phyloP scores from a whole-genome alignment of 495 filamentous ascomycete species.

The Neurospora tetraspora region DNA sequence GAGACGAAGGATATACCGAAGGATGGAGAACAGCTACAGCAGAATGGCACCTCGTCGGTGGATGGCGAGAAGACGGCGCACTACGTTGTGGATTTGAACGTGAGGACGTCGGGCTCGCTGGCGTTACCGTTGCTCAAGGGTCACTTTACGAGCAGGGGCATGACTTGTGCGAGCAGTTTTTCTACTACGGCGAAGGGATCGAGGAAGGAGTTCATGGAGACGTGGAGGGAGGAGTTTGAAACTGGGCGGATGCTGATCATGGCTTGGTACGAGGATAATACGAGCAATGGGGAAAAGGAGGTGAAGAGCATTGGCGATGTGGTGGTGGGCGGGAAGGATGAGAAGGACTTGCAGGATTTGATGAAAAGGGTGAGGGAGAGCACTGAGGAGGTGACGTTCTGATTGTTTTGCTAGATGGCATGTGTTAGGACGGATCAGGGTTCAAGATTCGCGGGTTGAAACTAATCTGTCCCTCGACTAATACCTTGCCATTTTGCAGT shows the following conservation, averaged over 20 bases:
- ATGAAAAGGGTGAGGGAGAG: constrained; percentile 12
- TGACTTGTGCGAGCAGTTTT: constrained; percentile 19
- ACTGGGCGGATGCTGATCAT: constrained; percentile 14
- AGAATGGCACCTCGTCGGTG: not conserved
- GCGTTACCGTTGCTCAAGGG: constrained; percentile 15
- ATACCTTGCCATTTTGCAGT: not conserved
- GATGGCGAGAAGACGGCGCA: constrained; percentile 4
- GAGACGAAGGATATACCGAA: constrained; percentile 4
- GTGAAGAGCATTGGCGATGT: constrained; percentile 17
- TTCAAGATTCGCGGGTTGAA: not conserved
- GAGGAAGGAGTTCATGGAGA: constrained; percentile 13
- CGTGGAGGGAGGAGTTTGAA: constrained; percentile 13
- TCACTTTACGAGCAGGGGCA: constrained; percentile 12
- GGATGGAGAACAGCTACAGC: not conserved
- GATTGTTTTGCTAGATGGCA: not conserved
- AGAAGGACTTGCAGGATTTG: constrained; percentile 7
- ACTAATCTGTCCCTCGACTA: not conserved
- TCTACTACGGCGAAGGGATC: constrained; percentile 4
- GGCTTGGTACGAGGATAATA: constrained; percentile 21
- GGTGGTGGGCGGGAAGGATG: constrained; percentile 17
- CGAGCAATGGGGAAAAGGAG: not conserved
- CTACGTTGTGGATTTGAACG: constrained; percentile 31
- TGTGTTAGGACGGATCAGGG: not conserved
- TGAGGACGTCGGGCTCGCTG: constrained; percentile 22
- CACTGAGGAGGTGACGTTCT: constrained; percentile 19